These are phyloP conservation scores for Solanum appendiculatum DNA, from an alignment of 257 asterid species.

Conservation along the genomic window DNA sequence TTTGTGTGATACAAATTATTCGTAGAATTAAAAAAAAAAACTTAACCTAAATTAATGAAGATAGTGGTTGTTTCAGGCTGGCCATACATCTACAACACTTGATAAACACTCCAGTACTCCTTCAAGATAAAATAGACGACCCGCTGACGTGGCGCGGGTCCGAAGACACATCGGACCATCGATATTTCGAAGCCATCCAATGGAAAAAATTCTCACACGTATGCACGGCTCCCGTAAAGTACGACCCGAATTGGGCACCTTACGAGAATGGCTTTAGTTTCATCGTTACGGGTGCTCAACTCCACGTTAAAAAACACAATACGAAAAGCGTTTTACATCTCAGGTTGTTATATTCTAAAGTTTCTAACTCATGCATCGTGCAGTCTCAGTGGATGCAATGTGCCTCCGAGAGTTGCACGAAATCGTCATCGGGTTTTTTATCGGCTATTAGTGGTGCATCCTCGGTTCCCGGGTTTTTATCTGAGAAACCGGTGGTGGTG, in stretches of 20 bases:
- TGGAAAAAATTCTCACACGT: conserved; percentile 75
- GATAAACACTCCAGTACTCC: conserved; percentile 42
- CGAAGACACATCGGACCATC: conserved; percentile 34
- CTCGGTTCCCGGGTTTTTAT: conserved; percentile 13
- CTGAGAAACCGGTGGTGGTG: conserved; percentile 38
- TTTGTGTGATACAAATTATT: background rate
- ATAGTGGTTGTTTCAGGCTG: conserved; percentile 22
- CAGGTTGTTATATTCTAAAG: conserved; percentile 36
- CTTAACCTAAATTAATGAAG: background rate
- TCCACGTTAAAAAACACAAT: conserved; percentile 35
- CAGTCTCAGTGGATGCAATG: conserved; percentile 68
- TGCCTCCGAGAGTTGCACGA: conserved; percentile 28
- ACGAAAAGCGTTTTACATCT: conserved; percentile 49
- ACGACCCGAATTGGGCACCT: conserved; percentile 42
- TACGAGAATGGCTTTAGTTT: conserved; percentile 21
- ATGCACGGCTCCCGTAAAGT: conserved; percentile 66
- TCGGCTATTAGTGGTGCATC: conserved; percentile 41
- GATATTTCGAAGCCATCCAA: conserved; percentile 52
- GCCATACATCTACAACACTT: conserved; percentile 76
- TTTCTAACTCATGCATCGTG: conserved; percentile 27
- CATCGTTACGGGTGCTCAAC: conserved; percentile 86
- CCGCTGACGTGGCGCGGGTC: conserved; percentile 44
- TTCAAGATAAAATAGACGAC: conserved; percentile 20
- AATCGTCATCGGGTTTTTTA: conserved; percentile 30
- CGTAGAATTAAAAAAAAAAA: background rate